Conservation (phyloP, 148 eudicot genomes). For the Rhododendron ferrugineum region DNA sequence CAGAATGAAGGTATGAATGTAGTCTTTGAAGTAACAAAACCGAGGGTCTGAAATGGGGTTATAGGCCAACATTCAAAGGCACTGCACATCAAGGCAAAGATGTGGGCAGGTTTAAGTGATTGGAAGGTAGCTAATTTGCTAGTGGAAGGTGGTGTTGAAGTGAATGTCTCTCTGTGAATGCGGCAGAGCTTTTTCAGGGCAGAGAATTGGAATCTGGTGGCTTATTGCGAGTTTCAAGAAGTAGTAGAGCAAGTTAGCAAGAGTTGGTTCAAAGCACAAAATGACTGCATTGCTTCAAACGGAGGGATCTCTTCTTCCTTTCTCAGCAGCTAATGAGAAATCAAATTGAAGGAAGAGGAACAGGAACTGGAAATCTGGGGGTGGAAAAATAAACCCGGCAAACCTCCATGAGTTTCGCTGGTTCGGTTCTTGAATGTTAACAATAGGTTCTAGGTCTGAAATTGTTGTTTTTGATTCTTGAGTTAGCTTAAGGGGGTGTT, state of each 20-base stretch:
- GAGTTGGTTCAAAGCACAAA: neutral
- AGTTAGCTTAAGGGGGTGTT: neutral
- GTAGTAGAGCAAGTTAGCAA: neutral
- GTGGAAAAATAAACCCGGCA: neutral
- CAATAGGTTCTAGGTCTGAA: neutral
- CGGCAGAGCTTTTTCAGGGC: neutral
- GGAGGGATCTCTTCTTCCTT: neutral
- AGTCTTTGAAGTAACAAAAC: neutral
- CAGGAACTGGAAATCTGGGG: neutral
- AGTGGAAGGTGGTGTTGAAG: slow-evolving; percentile 7
- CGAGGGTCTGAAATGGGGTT: neutral
- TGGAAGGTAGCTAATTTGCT: neutral
- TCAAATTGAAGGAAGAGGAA: neutral
- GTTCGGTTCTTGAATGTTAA: too few species aligned
- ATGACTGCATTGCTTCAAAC: neutral
- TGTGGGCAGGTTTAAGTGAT: slow-evolving; percentile 4
- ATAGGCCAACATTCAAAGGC: neutral
- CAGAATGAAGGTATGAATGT: neutral
- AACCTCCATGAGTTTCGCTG: neutral
- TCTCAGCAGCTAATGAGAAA: neutral
- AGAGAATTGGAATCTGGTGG: neutral
- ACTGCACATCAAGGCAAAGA: neutral
- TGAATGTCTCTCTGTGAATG: neutral
- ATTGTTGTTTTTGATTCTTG: neutral
- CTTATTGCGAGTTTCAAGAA: neutral